Base-by-base conservation (phyloP, 2,329 filamentous ascomycete genomes). In the Xylaria arbuscula region DNA sequence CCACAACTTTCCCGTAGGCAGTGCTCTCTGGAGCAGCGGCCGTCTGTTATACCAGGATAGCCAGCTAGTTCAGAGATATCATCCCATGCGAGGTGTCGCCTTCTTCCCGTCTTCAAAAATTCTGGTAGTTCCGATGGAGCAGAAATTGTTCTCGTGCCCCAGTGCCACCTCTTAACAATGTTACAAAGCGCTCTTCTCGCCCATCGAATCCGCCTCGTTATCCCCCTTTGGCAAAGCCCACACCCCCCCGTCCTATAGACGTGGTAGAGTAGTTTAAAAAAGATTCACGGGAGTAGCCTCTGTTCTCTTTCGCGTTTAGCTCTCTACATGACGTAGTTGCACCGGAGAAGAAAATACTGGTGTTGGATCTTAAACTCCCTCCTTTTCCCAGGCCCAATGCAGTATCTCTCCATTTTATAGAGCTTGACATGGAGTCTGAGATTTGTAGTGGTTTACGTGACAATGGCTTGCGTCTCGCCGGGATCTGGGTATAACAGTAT, bases 211-310 rank as follows among this genome's bases (percentile, higher is more conserved):
- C 57, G 63, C 19, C 15, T 24, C 63, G 63, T 70, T 28, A 66
- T 58, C 45, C 70, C 64, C 42, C 53, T 57, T 57, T 60, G 42
- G 42, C 71, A 72, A 64, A 68, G 17, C 22, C 60, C 64, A 59
- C 72, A 74, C 50, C 64, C 68, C 19, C 62, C 47, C 59, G 56
- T 64, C 40, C 63, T 50, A 62, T 62, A 50, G 64, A 68, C 51
- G 57, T 42, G 36, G 28, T 54, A 42, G 66, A 54, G 63, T 22
- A 47, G 55, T 62, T 72, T 76, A 76, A 76, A 76, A 76, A 76
- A 76, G 73, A 64, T 53, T 56, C 53, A 24, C 47, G 62, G 15
- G 32, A 32, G 19, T 63, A 48, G 17, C 19, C 58, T 64, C 38
- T 57, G 6, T 56, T 53, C 22, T 48, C 58, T 24, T 13, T 34